Base-by-base conservation (phyloP, 495 filamentous ascomycete genomes). In the Daldinia grandis region DNA sequence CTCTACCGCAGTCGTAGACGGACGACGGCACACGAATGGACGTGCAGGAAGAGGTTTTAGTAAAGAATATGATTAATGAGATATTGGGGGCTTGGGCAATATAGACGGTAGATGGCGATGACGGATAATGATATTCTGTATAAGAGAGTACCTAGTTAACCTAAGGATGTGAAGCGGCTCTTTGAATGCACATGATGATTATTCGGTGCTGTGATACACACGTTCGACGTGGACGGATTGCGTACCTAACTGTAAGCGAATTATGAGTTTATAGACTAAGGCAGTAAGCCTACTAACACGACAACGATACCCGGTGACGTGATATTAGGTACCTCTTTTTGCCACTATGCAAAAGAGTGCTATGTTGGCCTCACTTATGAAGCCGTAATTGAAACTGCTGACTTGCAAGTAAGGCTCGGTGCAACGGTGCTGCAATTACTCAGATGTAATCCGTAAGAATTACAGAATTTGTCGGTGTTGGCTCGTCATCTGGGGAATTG, bases 11-110 rank as follows among this genome's bases (percentile, higher is more conserved):
- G n/a, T 58, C 19, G 30, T 68, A 3, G 75, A 76, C 37, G 70
- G 75, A 10, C 64, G 75, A 51, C 73, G 75, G 35, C 67, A 76
- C 25, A 68, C 66, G 60, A 77, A 77, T 40, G 75, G 73, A 24
- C 75, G 73, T n/a, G 66, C 68, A 10, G 54, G 44, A 8, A 67
- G 73, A 19, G 70, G 75, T 14, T 33, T 61, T 17, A 30, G 38
- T 44, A 44, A 7, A 50, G 40, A 33, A 42, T 37, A 44, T 27
- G 40, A 9, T 31, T 40, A 64, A 57, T 6, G 38, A n/a, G 69
- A 66, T 65, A 50, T 65, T 68, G 17, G 65, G 49, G n/a, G 44
- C 58, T 19, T 44, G 31, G 56, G 44, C 5, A 42, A 61, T 68
- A 59, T 67, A 74, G 50, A 51, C 28, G 38, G 38, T 10, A 44